Percentiles rank a stretch among this genome's conserved stretches.
Evolutionary conservation across 2,329 filamentous ascomycete genomes (phyloP).

Genomic region (Apiospora marii): DNA sequence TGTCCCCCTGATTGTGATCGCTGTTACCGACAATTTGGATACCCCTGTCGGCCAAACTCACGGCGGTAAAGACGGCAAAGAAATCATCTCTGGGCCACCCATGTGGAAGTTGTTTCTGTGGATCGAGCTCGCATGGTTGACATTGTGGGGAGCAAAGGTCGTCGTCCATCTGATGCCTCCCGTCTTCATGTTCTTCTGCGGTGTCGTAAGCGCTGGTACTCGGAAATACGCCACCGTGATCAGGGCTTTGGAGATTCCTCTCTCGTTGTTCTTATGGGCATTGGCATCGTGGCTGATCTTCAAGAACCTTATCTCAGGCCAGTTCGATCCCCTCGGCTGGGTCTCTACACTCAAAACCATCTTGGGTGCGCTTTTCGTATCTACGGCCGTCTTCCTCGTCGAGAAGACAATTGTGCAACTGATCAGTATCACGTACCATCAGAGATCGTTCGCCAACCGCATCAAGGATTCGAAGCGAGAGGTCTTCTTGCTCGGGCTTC

Average conservation of each 20-base stretch:
- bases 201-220: constrained; percentile 73
- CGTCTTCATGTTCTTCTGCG: constrained; percentile 73
- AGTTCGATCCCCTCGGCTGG: constrained; percentile 55
- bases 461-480: constrained; percentile 93
- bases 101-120: constrained; percentile 71
- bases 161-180: constrained; percentile 66
- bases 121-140: constrained; percentile 74
- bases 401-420: constrained; percentile 83
- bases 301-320: constrained; percentile 57
- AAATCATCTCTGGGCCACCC: constrained; percentile 50
- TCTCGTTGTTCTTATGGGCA: constrained; percentile 75
- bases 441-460: constrained; percentile 79
- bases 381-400: constrained; percentile 74
- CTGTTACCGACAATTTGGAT: constrained; percentile 51
- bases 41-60: constrained; percentile 46
- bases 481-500: constrained; percentile 78
- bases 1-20: constrained; percentile 66
- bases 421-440: constrained; percentile 86
- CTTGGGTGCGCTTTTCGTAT: constrained; percentile 72
- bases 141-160: constrained; percentile 72
- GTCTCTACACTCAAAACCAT: constrained; percentile 68
- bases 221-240: constrained; percentile 75
- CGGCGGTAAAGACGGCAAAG: constrained; percentile 32
- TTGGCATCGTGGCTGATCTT: constrained; percentile 70
- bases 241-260: constrained; percentile 68